Evolutionary conservation across 2,329 filamentous ascomycete species (phyloP).

Genomic region (Xylaria sp.): DNA sequence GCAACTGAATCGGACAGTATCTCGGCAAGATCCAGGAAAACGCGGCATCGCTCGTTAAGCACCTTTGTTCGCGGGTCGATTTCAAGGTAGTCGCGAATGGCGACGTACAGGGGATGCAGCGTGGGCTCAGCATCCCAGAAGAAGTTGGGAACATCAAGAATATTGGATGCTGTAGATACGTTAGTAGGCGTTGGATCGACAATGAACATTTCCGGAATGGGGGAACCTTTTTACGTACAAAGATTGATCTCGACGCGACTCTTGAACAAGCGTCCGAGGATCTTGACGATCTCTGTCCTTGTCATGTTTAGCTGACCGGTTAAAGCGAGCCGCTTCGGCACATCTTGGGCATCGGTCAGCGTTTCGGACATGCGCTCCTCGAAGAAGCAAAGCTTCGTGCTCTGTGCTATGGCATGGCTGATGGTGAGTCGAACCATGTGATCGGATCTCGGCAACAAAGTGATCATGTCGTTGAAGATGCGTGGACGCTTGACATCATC

Average conservation of each 20-base stretch:
- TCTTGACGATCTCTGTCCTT: constrained; percentile 89
- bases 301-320: constrained; percentile 93
- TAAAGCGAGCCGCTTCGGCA: constrained; percentile 87
- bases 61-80: constrained; percentile 97
- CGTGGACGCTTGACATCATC: constrained; percentile 84
- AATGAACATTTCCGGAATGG: background rate
- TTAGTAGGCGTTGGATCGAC: constrained; percentile 39
- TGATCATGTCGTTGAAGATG: constrained; percentile 99
- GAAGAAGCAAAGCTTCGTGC: constrained; percentile 95
- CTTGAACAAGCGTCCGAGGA: constrained; percentile 90
- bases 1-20: constrained; percentile 93
- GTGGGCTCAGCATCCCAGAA: constrained; percentile 99
- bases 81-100: constrained; percentile 96
- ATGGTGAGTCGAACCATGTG: constrained; percentile 99
- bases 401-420: constrained; percentile 96
- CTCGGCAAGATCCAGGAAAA: constrained; percentile 95
- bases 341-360: constrained; percentile 91
- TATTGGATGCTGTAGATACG: constrained; percentile 78
- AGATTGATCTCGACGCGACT: constrained; percentile 97
- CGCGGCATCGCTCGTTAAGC: constrained; percentile 94
- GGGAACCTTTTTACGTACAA: constrained; percentile 70
- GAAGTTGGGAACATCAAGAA: constrained; percentile 95
- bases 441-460: constrained; percentile 85
- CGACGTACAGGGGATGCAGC: constrained; percentile 91
- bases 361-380: constrained; percentile 96